Evolutionary conservation across 2,329 filamentous ascomycete species (phyloP).

Genomic region (Biscogniauxia marginata): DNA sequence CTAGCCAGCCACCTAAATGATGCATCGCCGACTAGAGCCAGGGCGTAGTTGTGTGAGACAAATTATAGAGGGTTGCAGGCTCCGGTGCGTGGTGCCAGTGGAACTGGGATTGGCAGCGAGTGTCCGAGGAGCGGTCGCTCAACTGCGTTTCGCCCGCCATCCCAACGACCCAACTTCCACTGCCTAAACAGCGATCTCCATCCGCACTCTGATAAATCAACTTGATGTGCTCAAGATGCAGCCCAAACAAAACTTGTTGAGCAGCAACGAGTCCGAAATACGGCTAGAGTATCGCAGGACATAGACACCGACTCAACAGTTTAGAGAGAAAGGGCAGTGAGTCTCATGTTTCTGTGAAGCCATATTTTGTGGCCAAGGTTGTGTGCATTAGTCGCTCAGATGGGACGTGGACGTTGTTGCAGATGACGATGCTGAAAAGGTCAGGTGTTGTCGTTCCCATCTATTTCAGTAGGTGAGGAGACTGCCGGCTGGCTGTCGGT

Average conservation of each 20-base stretch:
- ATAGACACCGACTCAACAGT: background rate
- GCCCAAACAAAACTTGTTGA: background rate
- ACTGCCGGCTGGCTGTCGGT: background rate
- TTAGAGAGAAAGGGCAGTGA: background rate
- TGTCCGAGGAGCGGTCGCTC: constrained; percentile 17
- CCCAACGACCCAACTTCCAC: constrained; percentile 16
- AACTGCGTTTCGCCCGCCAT: constrained; percentile 19
- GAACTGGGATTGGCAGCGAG: constrained; percentile 13
- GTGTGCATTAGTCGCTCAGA: background rate
- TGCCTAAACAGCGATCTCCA: constrained; percentile 11
- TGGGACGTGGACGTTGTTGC: background rate
- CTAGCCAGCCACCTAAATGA: constrained; percentile 3
- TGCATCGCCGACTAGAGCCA: constrained; percentile 2
- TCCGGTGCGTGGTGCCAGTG: constrained; percentile 12
- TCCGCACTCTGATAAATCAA: constrained; percentile 13
- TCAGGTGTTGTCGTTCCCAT: constrained; percentile 4
- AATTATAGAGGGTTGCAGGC: constrained; percentile 13
- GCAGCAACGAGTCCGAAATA: background rate
- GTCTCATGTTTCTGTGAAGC: background rate
- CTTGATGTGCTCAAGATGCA: background rate
- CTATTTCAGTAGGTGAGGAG: background rate
- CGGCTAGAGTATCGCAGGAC: background rate
- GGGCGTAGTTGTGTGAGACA: constrained; percentile 3
- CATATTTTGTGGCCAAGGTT: background rate
- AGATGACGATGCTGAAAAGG: constrained; percentile 2